Base-by-base conservation (phyloP, 495 filamentous ascomycete genomes). In the Neurospora pannonica region DNA sequence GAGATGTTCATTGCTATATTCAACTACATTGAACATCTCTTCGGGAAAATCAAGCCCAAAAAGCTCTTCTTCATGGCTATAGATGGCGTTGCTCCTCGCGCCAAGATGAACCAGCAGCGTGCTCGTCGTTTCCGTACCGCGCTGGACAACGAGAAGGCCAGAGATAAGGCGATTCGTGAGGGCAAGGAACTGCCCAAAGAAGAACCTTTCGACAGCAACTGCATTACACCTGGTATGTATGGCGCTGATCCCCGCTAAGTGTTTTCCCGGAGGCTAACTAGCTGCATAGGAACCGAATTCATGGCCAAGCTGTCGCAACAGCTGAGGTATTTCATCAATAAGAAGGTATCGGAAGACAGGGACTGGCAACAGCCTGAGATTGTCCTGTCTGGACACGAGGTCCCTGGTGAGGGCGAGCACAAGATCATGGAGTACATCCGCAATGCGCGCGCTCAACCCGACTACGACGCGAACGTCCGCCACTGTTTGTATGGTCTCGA, bases 371-470 rank as follows among this genome's bases (percentile, higher is more conserved):
- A 91, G 39, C 93, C 95, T 54, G 95, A 99, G 74, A 92, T 99
- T 77, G 93, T 99, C 31, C 88, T 99, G 60, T 99, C 97, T 7
- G 97, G 97, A 38, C 97, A 98, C 81, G 97, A 99, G 85, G 95
- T 97, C n/a, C 97, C 97, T 0, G 97, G 97, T 72, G 97, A 99
- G 83, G 97, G 97, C 72, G 97, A 99, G 83, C 96, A 99, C 85
- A 99, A 99, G 85, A 97, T 99, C 82, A 99, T 98, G 97, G 97
- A 99, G 82, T 98, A 98, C 81, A 99, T 99, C 81, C 92, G 97
- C 74, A 91, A 94, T 79, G 91, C 96, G 39, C 98, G 98, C 86
- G 93, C 95, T 60, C 97, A 99, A 80, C 92, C 93, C 4, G 89
- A 92, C 74, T 99, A 99, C 80, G 90, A 97, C 78, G 90, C 94